These are phyloP conservation scores for Metarhizium anisopliae DNA, from an alignment of 2,329 filamentous ascomycete genomes.

Conservation along the genomic window DNA sequence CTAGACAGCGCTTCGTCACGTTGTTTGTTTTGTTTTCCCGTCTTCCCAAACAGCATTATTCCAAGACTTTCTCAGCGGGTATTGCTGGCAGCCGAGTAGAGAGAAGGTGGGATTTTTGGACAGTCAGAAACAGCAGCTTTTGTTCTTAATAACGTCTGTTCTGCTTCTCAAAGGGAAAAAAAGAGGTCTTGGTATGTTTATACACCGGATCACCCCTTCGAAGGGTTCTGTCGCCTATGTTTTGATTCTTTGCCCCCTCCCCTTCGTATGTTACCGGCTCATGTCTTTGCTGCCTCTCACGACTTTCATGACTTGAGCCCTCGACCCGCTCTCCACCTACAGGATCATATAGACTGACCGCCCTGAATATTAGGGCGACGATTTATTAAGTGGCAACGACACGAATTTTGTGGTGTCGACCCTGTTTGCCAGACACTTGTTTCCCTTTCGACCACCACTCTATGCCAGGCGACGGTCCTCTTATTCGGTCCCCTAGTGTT, in stretches of 20 bases:
- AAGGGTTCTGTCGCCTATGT: not conserved
- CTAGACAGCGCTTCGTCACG: not conserved
- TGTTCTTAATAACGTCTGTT: not conserved
- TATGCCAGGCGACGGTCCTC: not conserved
- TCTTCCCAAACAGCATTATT: not conserved
- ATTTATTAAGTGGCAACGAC: not conserved
- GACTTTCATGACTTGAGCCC: not conserved
- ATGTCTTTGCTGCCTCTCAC: not conserved
- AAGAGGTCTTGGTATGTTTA: not conserved
- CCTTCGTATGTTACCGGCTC: not conserved
- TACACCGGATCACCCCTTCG: not conserved
- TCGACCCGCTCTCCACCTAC: not conserved
- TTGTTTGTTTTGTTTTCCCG: not conserved
- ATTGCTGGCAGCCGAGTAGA: not conserved
- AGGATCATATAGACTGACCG: constrained; percentile 1
- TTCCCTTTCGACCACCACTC: not conserved
- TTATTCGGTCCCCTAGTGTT: not conserved
- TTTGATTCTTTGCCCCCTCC: not conserved
- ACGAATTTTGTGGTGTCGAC: not conserved
- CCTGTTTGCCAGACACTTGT: not conserved
- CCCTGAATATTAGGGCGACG: not conserved
- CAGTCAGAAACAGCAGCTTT: not conserved
- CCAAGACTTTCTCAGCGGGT: not conserved
- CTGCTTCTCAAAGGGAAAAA: not conserved
- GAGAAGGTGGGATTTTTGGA: not conserved